Evolutionary conservation across 2,329 filamentous ascomycete genomes (phyloP), one percentile per base, ranked within the genome.

Genomic region (Sclerotiophoma versabilis): DNA sequence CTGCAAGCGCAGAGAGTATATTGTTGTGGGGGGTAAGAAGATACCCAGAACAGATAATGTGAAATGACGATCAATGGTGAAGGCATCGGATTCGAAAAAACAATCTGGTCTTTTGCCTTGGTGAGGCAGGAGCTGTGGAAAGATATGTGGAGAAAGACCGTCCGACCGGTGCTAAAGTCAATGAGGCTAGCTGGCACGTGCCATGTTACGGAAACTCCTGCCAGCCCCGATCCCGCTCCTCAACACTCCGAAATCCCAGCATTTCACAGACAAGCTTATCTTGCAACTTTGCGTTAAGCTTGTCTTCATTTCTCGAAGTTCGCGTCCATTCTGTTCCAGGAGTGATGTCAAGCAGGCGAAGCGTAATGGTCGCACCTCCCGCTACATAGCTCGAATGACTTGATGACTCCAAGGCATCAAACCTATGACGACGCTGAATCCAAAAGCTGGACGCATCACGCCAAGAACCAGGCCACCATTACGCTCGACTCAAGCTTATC

Each of bases 131-230:
- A 45, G 42, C 15, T 6, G 23, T 20, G 26, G 26, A 25, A 30
- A 8, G 22, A 20, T 10, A 17, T 39, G 34, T 49, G 41, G 39
- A 9, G 27, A 25, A 34, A 8, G 10, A 14, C 33, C 15, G 7
- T 23, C 34, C 44, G 32, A 32, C 32, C 26, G 37, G 17, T n/a
- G 43, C 53, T 56, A 48, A 15, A n/a, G 9, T n/a, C 1, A n/a
- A 33, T 38, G 6, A 9, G 20, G 46, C 32, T 55, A 50, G 42
- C 11, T 14, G 5, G 29, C 53, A 50, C 41, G 17, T 42, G 29
- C 23, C 5, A n/a, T 11, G 12, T 17, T 7, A 19, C 38, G 39
- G 33, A 49, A 12, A 7, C n/a, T 33, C 38, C 15, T 19, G 1
- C n/a, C 32, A 30, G 15, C 26, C 29, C 26, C 25, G 26, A 37